These are phyloP conservation scores for Leucocoprinus birnbaumii DNA, from an alignment of 768 basidiomycete species.

Conservation along the genomic window DNA sequence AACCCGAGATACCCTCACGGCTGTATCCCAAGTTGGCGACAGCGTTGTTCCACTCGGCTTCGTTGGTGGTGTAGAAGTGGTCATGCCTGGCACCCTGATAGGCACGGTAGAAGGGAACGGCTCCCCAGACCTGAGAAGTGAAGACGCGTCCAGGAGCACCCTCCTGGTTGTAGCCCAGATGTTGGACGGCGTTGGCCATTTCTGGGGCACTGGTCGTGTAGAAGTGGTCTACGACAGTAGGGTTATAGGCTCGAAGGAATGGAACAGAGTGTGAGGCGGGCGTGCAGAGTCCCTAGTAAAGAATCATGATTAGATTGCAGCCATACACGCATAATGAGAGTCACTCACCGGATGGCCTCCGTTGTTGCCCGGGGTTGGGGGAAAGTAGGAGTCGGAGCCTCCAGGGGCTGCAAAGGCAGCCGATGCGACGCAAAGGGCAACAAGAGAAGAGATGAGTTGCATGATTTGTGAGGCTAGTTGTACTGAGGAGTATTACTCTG, in stretches of 20 bases:
- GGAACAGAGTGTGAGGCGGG: background rate
- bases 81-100: background rate
- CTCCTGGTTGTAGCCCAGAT: too few relatives aligned
- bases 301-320: background rate
- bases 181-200: too few relatives aligned
- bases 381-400: background rate
- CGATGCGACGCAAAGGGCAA: background rate
- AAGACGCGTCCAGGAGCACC: too few relatives aligned
- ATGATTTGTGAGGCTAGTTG: background rate
- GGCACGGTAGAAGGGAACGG: too few relatives aligned
- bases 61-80: slow-evolving; percentile 14
- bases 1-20: slow-evolving; percentile 7
- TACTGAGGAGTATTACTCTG: background rate
- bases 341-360: too few relatives aligned
- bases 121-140: too few relatives aligned
- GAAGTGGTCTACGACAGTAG: background rate
- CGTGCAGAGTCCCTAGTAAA: background rate
- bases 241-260: slow-evolving; percentile 1
- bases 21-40: slow-evolving; percentile 4
- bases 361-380: background rate
- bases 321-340: too few relatives aligned
- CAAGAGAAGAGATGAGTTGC: background rate
- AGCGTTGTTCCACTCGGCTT: slow-evolving; percentile 5
- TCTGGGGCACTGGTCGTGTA: too few relatives aligned
- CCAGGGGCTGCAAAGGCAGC: background rate